These are phyloP conservation scores for barley (Hordeum vulgare) DNA, from an alignment of 176 grass and related monocot species.

Conservation along the genomic window DNA sequence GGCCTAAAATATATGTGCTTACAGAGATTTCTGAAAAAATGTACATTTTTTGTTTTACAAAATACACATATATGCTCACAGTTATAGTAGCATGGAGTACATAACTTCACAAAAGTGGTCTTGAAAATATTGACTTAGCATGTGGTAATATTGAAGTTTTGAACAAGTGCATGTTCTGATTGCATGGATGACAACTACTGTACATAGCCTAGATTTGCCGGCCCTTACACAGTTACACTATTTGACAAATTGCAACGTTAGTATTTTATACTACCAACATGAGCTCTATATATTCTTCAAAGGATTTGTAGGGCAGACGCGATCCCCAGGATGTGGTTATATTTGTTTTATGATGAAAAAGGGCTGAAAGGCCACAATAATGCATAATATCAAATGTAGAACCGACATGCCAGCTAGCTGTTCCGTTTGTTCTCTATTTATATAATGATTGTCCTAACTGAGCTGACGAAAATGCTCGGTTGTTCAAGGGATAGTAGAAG, in stretches of 20 bases:
- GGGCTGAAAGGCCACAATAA: not conserved
- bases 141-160: not conserved
- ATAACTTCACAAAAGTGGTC: not conserved
- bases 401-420: not conserved
- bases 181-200: not conserved
- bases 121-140: not conserved
- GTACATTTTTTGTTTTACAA: not conserved
- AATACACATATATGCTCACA: not conserved
- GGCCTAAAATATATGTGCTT: not conserved
- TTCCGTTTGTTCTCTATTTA: conserved; percentile 11
- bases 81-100: not conserved
- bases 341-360: not conserved
- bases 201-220: not conserved
- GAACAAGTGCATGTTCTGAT: not conserved
- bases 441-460: not conserved
- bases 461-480: not conserved
- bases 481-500: not conserved
- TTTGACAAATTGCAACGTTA: not conserved
- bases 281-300: not conserved
- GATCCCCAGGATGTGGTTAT: not conserved
- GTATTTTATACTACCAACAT: not conserved
- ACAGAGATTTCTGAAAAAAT: not conserved
- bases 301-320: not conserved
- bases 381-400: not conserved
- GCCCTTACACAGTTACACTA: not conserved